Base-by-base conservation (phyloP, 2,329 filamentous ascomycete species). In the Exophiala sp. region DNA sequence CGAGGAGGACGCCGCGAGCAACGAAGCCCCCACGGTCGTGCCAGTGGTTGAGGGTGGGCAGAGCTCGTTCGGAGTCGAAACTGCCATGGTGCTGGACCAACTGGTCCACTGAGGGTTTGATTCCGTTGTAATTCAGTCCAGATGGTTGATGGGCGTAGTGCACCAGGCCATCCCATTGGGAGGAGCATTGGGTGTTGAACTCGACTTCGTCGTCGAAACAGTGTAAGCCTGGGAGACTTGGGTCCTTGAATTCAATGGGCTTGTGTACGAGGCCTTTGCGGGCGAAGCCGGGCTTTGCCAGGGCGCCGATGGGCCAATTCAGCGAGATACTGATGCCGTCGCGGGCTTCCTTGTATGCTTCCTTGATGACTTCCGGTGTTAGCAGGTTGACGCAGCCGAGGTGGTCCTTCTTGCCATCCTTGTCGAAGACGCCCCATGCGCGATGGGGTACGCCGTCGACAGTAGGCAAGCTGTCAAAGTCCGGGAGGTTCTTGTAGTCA, bases 331-430 rank as follows among this genome's bases (percentile, higher is more conserved):
- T 75, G 45, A 83, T 77, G 14, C 82, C 81, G 6, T 77, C 79
- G 44, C 68, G 69, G 50, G 83, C 81, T 60, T 83, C 79, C 29
- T 36, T 84, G 83, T 5, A 78, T 1, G 79, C 77, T 34, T 73
- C 71, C 9, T 73, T 73, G 16, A 84, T 79, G 14, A 78, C 68
- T 50, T 76, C 71, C 47, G 81, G 73, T 0, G 80, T 84, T 11
- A 86, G 73, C 24, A 82, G 75, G 65, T 86, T 86, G 16, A 86
- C 66, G 20, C 79, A 80, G 8, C 83, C 84, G 2, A 86, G 72
- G 66, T 83, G 71, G 65, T 85, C 83, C 3, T 71, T 60, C 5
- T 71, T 65, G 5, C 79, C 79, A 49, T 75, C 70, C 47, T 73
- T 73, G 65, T 79, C 77, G 57, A 79, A 82, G 7, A 81, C 70